Evolutionary conservation across 2,329 filamentous ascomycete genomes (phyloP).

Genomic region (Botrytis fabae): DNA sequence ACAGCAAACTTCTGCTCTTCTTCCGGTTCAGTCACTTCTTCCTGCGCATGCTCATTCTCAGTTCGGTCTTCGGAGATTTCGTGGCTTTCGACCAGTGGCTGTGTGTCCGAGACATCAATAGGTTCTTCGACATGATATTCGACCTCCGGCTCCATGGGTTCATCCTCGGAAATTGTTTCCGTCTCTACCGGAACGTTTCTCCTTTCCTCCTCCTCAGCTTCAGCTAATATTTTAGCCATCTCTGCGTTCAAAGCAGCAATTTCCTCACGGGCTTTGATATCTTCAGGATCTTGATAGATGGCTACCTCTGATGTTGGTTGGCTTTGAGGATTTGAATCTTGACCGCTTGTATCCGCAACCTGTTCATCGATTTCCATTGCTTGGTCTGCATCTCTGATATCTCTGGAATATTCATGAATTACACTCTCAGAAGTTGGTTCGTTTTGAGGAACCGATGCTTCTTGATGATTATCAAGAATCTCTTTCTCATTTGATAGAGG

Average conservation of each 20-base stretch:
- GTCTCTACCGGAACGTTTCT: neutral
- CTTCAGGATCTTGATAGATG: constrained; percentile 4
- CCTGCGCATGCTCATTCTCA: neutral
- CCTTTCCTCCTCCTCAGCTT: neutral
- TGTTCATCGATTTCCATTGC: neutral
- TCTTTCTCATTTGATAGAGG: neutral
- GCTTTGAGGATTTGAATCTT: neutral
- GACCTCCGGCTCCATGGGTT: neutral
- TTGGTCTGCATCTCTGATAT: neutral
- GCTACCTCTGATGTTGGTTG: neutral
- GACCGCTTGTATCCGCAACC: neutral
- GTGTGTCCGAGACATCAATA: neutral
- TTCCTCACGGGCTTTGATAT: neutral
- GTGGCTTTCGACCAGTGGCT: neutral
- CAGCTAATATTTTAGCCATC: neutral
- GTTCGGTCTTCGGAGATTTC: no score
- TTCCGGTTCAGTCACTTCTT: neutral
- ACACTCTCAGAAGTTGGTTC: neutral
- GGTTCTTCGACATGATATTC: neutral
- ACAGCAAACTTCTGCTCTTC: neutral
- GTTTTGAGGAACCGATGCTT: accelerated
- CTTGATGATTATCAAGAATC: neutral
- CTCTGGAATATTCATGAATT: neutral
- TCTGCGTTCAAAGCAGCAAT: constrained; percentile 4
- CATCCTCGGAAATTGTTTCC: neutral